Percentiles rank a stretch among this genome's conserved stretches.
Conservation (phyloP, 345 rosid species). For the Eucalyptus albens region DNA sequence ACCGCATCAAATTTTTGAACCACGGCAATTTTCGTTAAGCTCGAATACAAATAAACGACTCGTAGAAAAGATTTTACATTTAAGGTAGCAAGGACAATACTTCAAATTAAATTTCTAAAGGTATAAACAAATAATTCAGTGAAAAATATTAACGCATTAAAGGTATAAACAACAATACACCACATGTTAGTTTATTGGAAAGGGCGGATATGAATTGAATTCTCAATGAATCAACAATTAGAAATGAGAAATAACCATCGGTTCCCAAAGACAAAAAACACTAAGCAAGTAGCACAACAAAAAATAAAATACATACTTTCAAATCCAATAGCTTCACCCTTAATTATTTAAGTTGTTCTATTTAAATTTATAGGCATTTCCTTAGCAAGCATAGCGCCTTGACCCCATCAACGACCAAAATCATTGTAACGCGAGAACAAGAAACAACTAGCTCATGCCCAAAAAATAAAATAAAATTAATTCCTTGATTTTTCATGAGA, state of each 20-base stretch:
- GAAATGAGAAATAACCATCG: neutral
- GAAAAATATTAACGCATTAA: neutral
- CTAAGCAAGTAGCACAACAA: neutral
- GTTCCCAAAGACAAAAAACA: neutral
- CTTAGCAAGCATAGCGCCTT: neutral
- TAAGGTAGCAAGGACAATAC: neutral
- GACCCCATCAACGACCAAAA: neutral
- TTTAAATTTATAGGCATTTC: neutral
- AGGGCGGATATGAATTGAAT: neutral
- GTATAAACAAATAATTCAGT: neutral
- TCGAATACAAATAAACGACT: neutral
- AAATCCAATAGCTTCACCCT: neutral
- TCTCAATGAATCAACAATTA: rapidly evolving
- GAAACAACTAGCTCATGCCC: neutral
- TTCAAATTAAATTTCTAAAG: neutral
- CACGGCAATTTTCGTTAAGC: neutral
- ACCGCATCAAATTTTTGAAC: neutral
- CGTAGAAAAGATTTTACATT: neutral
- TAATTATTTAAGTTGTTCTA: neutral
- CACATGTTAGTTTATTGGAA: neutral
- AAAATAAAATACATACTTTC: neutral
- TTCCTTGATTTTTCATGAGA: neutral
- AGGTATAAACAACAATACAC: neutral
- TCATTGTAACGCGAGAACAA: neutral
- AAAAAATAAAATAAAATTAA: neutral